Percentiles rank a stretch among this genome's conserved stretches.
Evolutionary conservation across 139 green algal genomes (phyloP).

Genomic region (Gonium pectorale): DNA sequence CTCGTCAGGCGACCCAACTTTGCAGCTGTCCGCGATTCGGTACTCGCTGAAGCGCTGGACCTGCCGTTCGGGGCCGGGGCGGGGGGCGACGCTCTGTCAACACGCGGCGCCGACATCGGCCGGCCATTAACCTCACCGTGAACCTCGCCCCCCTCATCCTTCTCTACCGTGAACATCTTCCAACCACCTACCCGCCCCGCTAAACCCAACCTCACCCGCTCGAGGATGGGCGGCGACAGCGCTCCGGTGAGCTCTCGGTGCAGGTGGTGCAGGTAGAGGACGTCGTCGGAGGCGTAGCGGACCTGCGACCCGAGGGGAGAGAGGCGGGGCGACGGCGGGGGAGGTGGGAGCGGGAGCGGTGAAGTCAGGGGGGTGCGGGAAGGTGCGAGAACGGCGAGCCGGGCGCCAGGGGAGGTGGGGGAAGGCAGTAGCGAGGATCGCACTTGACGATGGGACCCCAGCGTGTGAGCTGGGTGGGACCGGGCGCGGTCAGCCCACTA

Average conservation of each 20-base stretch:
- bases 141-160: background rate
- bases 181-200: no score
- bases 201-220: background rate
- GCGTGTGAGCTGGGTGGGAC: background rate
- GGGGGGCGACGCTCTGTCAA: background rate
- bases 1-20: background rate
- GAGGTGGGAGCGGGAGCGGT: background rate
- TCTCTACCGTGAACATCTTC: no score
- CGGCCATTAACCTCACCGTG: no score
- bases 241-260: background rate
- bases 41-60: constrained; percentile 22
- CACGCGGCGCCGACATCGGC: no score
- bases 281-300: constrained; percentile 29
- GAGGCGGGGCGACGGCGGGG: background rate
- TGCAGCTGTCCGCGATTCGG: background rate
- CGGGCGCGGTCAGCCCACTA: background rate
- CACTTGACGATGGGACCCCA: background rate
- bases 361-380: background rate
- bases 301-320: no score
- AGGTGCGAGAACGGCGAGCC: background rate
- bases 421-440: background rate
- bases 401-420: background rate
- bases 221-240: background rate
- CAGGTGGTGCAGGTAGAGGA: constrained; percentile 41
- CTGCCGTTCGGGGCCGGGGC: background rate